These are phyloP conservation scores for Thelonectria olida DNA, from an alignment of 2,329 filamentous ascomycete genomes.

Conservation along the genomic window DNA sequence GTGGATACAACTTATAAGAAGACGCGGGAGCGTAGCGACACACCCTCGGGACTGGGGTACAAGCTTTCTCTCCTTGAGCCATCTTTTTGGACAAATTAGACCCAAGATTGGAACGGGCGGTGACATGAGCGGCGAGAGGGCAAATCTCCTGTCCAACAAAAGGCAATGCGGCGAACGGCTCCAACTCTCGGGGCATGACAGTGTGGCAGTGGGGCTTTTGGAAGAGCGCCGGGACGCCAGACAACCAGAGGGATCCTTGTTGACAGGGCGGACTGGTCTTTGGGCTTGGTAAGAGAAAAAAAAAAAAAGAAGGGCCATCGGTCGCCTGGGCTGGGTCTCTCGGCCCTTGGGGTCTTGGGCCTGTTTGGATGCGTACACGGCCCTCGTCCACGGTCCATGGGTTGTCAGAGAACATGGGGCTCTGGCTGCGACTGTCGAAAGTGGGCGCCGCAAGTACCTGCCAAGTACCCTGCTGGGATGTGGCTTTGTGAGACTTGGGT, in stretches of 20 bases:
- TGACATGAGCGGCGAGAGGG: constrained; percentile 45
- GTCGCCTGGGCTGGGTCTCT: constrained; percentile 28
- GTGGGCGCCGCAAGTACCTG: constrained; percentile 29
- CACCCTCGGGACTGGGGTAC: constrained; percentile 40
- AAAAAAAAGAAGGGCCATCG: constrained; percentile 20
- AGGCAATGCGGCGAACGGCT: constrained; percentile 41
- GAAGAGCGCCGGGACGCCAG: constrained; percentile 34
- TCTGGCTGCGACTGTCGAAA: constrained; percentile 8
- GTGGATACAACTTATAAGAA: constrained; percentile 47
- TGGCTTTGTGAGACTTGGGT: constrained; percentile 25
- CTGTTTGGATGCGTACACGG: constrained; percentile 4
- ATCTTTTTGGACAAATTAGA: constrained; percentile 39
- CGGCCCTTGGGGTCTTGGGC: constrained; percentile 20
- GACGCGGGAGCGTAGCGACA: constrained; percentile 32
- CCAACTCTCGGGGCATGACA: constrained; percentile 41
- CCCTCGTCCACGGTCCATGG: constrained; percentile 13
- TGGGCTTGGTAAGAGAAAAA: neutral
- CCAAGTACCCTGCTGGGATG: constrained; percentile 35
- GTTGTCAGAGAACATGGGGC: constrained; percentile 10
- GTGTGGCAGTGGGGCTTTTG: constrained; percentile 36
- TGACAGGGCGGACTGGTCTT: constrained; percentile 42
- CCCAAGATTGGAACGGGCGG: constrained; percentile 46
- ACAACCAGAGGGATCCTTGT: constrained; percentile 36
- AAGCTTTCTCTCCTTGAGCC: constrained; percentile 33
- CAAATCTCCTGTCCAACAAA: constrained; percentile 42